Percentiles rank a stretch among this genome's conserved stretches.
Evolutionary conservation across 768 basidiomycete species (phyloP).

Genomic region (Udeniomyces megalosporus): DNA sequence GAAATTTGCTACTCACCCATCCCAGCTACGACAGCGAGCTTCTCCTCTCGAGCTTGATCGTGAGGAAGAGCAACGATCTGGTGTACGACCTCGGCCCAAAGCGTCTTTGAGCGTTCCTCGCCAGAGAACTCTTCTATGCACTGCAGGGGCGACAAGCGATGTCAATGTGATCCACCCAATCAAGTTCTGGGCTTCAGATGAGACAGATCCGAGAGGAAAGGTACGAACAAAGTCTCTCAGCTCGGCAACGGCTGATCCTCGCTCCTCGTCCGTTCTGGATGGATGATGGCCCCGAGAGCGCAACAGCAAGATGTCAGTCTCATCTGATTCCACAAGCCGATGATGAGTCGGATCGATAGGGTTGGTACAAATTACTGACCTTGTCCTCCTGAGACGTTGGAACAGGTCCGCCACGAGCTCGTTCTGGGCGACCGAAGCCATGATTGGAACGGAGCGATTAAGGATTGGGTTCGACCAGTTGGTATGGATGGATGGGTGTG

Average conservation of each 20-base stretch:
- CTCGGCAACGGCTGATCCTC: slow-evolving; percentile 20
- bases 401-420: slow-evolving; percentile 9
- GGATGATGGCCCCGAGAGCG: no score
- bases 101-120: slow-evolving; percentile 10
- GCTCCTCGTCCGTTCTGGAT: slow-evolving; percentile 19
- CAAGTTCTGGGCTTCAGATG: neutral
- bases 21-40: slow-evolving; percentile 70
- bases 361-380: neutral
- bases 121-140: slow-evolving; percentile 16
- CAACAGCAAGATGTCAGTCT: neutral
- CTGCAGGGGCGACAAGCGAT: neutral
- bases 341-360: neutral
- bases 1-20: slow-evolving; percentile 58
- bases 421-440: neutral
- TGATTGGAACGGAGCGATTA: neutral
- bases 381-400: slow-evolving; percentile 1
- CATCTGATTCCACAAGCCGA: neutral
- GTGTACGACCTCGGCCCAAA: slow-evolving; percentile 52
- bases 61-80: slow-evolving; percentile 68
- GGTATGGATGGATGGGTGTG: no score
- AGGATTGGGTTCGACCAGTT: no score
- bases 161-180: neutral
- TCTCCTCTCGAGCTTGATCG: slow-evolving; percentile 58
- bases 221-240: slow-evolving; percentile 20
- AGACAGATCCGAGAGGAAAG: neutral